phyloP scores from a whole-genome alignment of 768 basidiomycete genomes.

The Trametopsis cervina region DNA sequence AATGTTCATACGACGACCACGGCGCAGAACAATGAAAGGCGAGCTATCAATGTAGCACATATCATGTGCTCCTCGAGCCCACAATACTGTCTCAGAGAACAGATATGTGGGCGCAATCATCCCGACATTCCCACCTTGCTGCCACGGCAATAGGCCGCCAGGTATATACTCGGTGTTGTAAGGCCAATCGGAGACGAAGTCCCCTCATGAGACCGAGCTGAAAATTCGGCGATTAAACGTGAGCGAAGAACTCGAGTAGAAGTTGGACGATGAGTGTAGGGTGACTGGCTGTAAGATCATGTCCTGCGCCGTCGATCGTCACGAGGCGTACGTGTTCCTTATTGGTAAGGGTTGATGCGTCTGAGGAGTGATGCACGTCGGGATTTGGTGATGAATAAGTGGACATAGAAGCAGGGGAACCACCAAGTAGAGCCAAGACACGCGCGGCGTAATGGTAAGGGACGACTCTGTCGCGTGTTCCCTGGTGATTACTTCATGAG shows the following conservation, averaged over 20 bases:
- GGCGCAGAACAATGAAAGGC: no score
- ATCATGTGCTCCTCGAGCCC: no score
- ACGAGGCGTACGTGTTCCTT: slow-evolving; percentile 32
- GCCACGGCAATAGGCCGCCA: not conserved
- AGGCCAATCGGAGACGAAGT: not conserved
- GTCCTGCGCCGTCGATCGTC: slow-evolving; percentile 43
- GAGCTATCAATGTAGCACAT: no score
- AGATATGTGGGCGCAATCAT: not conserved
- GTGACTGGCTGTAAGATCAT: slow-evolving; percentile 34
- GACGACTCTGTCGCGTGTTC: slow-evolving; percentile 54
- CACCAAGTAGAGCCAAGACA: slow-evolving; percentile 39
- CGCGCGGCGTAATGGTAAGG: slow-evolving; percentile 44
- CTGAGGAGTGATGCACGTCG: no score
- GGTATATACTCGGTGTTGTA: not conserved
- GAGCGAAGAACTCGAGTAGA: slow-evolving; percentile 18
- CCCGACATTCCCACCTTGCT: not conserved
- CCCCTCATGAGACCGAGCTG: not conserved
- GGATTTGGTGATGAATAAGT: not conserved
- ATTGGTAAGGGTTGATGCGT: no score
- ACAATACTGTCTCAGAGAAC: slow-evolving; percentile 2
- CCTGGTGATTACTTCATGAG: slow-evolving; percentile 26
- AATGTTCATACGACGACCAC: no score
- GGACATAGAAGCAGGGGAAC: not conserved
- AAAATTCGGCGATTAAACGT: not conserved
- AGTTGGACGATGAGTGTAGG: slow-evolving; percentile 16